These are phyloP conservation scores for Malus hybrid DNA, from an alignment of 331 rosid genomes.

Conservation along the genomic window DNA sequence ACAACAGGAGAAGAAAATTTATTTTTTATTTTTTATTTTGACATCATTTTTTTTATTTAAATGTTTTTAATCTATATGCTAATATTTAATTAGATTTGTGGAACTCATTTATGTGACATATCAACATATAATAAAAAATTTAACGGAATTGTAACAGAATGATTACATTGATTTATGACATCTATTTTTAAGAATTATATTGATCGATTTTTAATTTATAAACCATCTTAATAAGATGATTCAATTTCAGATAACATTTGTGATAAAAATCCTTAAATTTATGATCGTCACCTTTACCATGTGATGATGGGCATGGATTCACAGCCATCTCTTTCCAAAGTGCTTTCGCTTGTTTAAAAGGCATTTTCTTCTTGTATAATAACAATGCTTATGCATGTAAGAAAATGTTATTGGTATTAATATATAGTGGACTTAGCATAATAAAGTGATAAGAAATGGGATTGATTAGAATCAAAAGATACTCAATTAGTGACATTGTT, in stretches of 20 bases:
- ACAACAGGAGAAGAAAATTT: too few species aligned
- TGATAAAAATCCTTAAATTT: not conserved
- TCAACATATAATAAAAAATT: too few species aligned
- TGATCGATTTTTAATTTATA: too few species aligned
- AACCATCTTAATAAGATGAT: accelerated
- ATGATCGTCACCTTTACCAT: not conserved
- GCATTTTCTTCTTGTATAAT: not conserved
- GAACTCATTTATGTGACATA: too few species aligned
- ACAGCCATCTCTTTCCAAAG: not conserved
- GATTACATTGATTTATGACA: too few species aligned
- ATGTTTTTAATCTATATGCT: too few species aligned
- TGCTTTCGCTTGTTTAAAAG: not conserved
- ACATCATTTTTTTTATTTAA: too few species aligned
- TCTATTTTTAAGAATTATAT: too few species aligned
- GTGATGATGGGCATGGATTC: not conserved
- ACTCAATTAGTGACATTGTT: not conserved
- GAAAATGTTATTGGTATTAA: not conserved
- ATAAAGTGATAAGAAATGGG: not conserved
- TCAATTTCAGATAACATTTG: too few species aligned
- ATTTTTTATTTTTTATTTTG: too few species aligned
- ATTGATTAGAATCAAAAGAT: not conserved
- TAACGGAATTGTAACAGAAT: too few species aligned
- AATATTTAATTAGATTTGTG: too few species aligned
- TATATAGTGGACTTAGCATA: not conserved
- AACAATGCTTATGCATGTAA: not conserved